Percentiles rank a stretch among this genome's conserved stretches.
phyloP scores from a whole-genome alignment of 1,284 basidiomycete species.

The Apiotrichum porosum region DNA sequence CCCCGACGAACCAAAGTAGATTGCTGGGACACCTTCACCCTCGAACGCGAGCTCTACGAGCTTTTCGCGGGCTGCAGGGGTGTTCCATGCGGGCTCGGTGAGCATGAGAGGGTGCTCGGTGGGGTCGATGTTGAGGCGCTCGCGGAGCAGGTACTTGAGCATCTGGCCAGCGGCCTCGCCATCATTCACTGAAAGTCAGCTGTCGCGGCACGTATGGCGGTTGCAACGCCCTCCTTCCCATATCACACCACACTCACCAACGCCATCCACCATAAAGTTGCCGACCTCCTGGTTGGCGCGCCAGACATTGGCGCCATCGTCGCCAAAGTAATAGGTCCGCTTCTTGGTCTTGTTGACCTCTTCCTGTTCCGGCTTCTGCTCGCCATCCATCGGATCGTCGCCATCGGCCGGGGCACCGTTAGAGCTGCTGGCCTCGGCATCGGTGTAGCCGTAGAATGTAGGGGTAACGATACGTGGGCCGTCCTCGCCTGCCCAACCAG shows the following conservation, averaged over 20 bases:
- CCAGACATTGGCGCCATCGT: constrained; percentile 89
- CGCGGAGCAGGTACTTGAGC: constrained; percentile 67
- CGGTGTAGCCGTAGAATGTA: constrained; percentile 76
- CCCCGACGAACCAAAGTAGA: constrained; percentile 95
- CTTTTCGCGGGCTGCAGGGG: constrained; percentile 76
- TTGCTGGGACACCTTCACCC: constrained; percentile 87
- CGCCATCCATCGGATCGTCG: constrained; percentile 24
- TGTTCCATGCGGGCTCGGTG: constrained; percentile 96
- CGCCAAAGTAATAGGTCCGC: constrained; percentile 75
- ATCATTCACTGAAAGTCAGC: constrained; percentile 60
- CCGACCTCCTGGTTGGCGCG: constrained; percentile 78
- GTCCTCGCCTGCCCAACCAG: constrained; percentile 96
- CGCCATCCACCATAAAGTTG: constrained; percentile 78
- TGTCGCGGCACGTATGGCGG: not conserved
- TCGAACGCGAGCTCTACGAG: constrained; percentile 98
- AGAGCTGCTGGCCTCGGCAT: constrained; percentile 38
- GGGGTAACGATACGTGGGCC: constrained; percentile 88
- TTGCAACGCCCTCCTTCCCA: too few relatives aligned
- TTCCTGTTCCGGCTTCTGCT: constrained; percentile 35
- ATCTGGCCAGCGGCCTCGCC: constrained; percentile 69
- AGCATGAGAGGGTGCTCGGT: constrained; percentile 86
- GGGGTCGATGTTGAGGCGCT: constrained; percentile 63
- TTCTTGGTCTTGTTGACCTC: constrained; percentile 33
- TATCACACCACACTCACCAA: constrained; percentile 59
- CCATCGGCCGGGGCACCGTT: constrained; percentile 10